Evolutionary conservation across 106 monocot genomes (phyloP), one percentile per base, ranked within the genome.

Genomic region (Gastrodia elata): DNA sequence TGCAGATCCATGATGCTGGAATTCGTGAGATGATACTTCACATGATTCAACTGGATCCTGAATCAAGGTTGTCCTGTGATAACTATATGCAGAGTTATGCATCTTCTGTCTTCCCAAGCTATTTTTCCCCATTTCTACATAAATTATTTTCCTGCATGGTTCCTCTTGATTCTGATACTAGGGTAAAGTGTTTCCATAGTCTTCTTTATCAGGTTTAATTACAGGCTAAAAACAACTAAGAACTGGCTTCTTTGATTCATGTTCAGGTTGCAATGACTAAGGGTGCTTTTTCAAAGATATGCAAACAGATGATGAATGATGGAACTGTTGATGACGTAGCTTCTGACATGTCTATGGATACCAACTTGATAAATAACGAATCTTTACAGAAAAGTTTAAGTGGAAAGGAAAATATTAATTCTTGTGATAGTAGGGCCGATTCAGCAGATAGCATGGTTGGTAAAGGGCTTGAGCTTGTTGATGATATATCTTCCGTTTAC

Each of bases 11-110:
- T 82, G 97, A 97, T 87, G 55, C 57, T 64, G 88, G 90, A 65
- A 86, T 93, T 59, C 86, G 79, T 56, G 87, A 84, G 70, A 93
- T 97, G 93, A 93, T 97, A 82, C 88, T 93, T 78, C 97, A 97
- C 73, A 97, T 97, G 97, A 97, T 97, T 76, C 97, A 97, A 73
- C 83, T 97, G 81, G 93, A 97, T 78, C 93, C 97, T 38, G 84
- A 90, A 33, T 75, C 74, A 68, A 80, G 97, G 76, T 73, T 90
- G 58, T 90, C 97, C 30, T 97, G 90, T 81, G 90, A 84, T 78
- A 80, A 77, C 67, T 97, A 97, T 82, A 84, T 97, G 83, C 86
- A 92, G 73, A 86, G 72, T 77, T 97, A 84, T 82, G 83, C 79
- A 26, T 81, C 88, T 65, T 77, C 76, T 77, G 75, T 88, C 44